phyloP scores from a whole-genome alignment of 306 rosid species.

The Abrus pulchellus region DNA sequence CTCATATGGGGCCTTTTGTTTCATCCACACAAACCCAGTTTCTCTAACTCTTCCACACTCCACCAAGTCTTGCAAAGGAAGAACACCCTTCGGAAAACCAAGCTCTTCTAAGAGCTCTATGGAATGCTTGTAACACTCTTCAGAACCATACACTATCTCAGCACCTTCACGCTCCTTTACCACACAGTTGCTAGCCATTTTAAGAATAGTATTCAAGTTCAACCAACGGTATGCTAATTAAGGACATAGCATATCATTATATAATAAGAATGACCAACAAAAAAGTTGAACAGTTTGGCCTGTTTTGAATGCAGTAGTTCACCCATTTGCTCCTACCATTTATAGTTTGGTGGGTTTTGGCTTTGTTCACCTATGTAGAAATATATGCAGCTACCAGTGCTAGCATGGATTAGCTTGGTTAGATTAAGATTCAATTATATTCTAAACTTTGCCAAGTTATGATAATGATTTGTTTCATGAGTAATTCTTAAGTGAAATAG shows the following conservation, averaged over 20 bases:
- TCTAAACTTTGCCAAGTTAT: not conserved
- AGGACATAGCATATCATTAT: not conserved
- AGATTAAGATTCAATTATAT: not conserved
- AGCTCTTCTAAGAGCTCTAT: conserved; percentile 69
- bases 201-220: not conserved
- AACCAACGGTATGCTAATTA: not conserved
- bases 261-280: not conserved
- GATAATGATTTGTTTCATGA: not conserved
- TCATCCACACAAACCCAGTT: conserved; percentile 92
- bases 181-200: conserved; percentile 44
- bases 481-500: not conserved
- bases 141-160: conserved; percentile 68
- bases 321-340: conserved; percentile 46
- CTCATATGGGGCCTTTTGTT: conserved; percentile 70
- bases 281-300: conserved; percentile 49
- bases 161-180: conserved; percentile 68
- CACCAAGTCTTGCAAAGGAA: conserved; percentile 73
- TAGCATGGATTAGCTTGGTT: not conserved
- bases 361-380: conserved; percentile 17
- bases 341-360: not conserved
- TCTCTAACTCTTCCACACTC: conserved; percentile 83
- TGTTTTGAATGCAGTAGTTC: conserved; percentile 45
- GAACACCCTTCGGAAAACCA: conserved; percentile 81
- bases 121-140: conserved; percentile 65
- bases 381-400: not conserved